Conservation (phyloP, 2,329 filamentous ascomycete genomes). For the Stenocarpella maydis region DNA sequence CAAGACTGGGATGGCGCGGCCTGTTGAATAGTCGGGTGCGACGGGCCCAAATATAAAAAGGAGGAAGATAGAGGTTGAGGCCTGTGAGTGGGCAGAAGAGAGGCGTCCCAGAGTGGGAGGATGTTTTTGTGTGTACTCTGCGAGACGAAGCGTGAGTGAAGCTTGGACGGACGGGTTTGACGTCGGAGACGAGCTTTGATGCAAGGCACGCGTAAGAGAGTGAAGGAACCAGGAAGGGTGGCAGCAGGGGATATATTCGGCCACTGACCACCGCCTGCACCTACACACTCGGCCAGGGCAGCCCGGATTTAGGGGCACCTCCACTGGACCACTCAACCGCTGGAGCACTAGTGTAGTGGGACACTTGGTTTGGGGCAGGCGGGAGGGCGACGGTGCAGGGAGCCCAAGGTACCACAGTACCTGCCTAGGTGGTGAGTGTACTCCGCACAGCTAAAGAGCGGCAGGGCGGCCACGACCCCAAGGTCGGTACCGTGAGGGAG, state of each 20-base stretch:
- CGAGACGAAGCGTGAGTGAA: too few relatives aligned
- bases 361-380: conserved; percentile 6
- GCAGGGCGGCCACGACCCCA: conserved; percentile 6
- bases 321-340: too few relatives aligned
- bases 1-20: neutral
- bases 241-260: conserved; percentile 24
- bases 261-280: neutral
- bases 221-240: conserved; percentile 22
- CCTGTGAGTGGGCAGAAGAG: neutral
- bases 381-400: neutral
- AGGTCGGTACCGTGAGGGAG: neutral
- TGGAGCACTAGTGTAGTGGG: conserved; percentile 10
- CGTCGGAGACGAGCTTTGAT: conserved; percentile 13
- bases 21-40: neutral
- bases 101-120: neutral
- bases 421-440: too few relatives aligned
- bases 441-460: too few relatives aligned
- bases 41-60: neutral
- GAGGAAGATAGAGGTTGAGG: neutral
- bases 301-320: conserved; percentile 10
- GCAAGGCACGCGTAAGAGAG: conserved; percentile 14
- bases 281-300: neutral
- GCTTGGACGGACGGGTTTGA: conserved; percentile 12
- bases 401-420: too few relatives aligned
- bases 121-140: conserved; percentile 17